phyloP scores from a whole-genome alignment of 306 rosid genomes.

The Vigna hirtella region DNA sequence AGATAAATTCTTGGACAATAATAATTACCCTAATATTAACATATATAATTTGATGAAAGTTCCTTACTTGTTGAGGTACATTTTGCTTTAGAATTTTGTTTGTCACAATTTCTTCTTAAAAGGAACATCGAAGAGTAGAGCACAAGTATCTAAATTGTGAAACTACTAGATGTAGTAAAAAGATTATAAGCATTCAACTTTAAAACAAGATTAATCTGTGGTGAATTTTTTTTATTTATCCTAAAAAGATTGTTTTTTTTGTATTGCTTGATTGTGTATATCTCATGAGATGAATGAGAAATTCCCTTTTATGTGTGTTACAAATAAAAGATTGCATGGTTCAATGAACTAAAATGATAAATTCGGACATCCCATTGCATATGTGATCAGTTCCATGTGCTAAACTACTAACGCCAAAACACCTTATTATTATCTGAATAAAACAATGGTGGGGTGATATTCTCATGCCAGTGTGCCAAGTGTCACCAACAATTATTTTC shows the following conservation, averaged over 20 bases:
- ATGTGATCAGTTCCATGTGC: constrained; percentile 37
- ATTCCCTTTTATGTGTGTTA: not conserved
- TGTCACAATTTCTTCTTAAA: too few relatives aligned
- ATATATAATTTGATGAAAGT: too few relatives aligned
- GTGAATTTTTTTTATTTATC: too few relatives aligned
- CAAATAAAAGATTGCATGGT: not conserved
- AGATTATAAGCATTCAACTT: too few relatives aligned
- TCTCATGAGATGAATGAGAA: not conserved
- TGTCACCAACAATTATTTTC: constrained; percentile 39
- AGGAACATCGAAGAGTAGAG: too few relatives aligned
- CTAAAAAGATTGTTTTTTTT: too few relatives aligned
- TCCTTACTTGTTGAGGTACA: too few relatives aligned
- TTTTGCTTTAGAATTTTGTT: too few relatives aligned
- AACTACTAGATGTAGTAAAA: too few relatives aligned
- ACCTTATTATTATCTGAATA: constrained; percentile 30
- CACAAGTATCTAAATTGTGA: too few relatives aligned
- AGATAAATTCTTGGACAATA: constrained; percentile 53
- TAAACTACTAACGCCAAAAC: constrained; percentile 33
- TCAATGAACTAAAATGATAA: constrained; percentile 21
- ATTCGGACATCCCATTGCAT: constrained; percentile 25
- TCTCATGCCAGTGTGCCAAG: constrained; percentile 35
- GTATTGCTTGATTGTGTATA: not conserved
- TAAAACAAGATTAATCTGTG: too few relatives aligned
- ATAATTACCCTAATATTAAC: too few relatives aligned
- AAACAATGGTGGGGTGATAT: constrained; percentile 17